A percentile compares a stretch with the other conserved stretches of the same genome.
Evolutionary conservation across 805 yeast species (phyloP).

Genomic region (Geotrichum ghanense): DNA sequence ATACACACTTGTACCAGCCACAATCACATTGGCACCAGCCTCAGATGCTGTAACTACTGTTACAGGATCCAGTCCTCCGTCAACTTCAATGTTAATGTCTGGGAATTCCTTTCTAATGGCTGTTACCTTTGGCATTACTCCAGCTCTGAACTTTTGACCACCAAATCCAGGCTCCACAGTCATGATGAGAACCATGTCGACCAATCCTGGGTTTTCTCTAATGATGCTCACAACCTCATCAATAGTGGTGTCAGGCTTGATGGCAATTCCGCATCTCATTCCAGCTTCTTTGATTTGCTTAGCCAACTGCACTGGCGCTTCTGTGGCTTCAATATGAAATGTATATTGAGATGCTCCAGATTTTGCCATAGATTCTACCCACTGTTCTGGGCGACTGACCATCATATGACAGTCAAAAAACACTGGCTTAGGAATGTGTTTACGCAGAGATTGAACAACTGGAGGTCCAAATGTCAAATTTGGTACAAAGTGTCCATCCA

Average conservation of each 20-base stretch:
- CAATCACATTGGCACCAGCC: constrained; percentile 97
- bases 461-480: constrained; percentile 93
- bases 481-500: constrained; percentile 99
- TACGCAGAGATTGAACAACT: constrained; percentile 65
- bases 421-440: constrained; percentile 57
- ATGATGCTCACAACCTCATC: constrained; percentile 70
- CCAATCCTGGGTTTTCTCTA: constrained; percentile 29
- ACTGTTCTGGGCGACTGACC: constrained; percentile 83
- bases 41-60: constrained; percentile 82
- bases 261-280: constrained; percentile 89
- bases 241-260: constrained; percentile 87
- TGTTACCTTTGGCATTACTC: constrained; percentile 93
- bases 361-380: constrained; percentile 86
- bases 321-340: constrained; percentile 89
- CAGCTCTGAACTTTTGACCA: constrained; percentile 91
- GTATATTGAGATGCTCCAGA: constrained; percentile 96
- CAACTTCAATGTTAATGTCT: constrained; percentile 80
- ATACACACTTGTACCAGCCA: constrained; percentile 93
- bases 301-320: constrained; percentile 56
- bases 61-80: constrained; percentile 86
- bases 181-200: constrained; percentile 96
- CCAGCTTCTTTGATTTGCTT: constrained; percentile 65
- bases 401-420: constrained; percentile 97
- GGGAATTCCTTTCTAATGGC: constrained; percentile 65
- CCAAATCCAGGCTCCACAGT: constrained; percentile 99